Evolutionary conservation across 2,329 filamentous ascomycete species (phyloP).

Genomic region (Beauveria brongniartii): DNA sequence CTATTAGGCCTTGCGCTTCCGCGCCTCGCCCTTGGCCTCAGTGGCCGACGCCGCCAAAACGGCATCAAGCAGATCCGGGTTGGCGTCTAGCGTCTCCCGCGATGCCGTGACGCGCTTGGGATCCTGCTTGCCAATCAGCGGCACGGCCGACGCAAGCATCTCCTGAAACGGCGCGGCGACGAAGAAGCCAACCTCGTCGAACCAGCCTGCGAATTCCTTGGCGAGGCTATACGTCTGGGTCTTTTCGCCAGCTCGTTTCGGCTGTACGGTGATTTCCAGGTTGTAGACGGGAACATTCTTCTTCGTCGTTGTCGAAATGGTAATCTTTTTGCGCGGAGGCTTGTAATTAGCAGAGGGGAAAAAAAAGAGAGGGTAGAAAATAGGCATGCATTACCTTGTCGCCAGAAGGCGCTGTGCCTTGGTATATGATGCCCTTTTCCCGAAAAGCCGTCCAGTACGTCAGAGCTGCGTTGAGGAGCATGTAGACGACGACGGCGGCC

Average conservation of each 20-base stretch:
- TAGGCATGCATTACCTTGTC: conserved; percentile 44
- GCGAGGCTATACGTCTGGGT: conserved; percentile 42
- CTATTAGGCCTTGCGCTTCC: conserved; percentile 38
- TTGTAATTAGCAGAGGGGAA: background rate
- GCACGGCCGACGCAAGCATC: conserved; percentile 62
- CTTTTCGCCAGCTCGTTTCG: conserved; percentile 29
- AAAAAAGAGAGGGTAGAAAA: background rate
- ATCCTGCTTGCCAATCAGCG: conserved; percentile 58
- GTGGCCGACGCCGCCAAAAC: conserved; percentile 31
- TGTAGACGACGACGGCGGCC: conserved; percentile 71
- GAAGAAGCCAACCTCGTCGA: conserved; percentile 65
- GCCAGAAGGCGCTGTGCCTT: conserved; percentile 59
- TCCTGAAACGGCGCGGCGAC: conserved; percentile 70
- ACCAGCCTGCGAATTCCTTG: conserved; percentile 66
- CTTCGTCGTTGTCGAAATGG: conserved; percentile 61
- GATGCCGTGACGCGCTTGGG: conserved; percentile 43
- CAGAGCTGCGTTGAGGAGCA: conserved; percentile 66
- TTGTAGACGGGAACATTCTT: conserved; percentile 80
- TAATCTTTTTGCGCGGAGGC: conserved; percentile 45
- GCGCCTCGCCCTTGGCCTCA: conserved; percentile 29
- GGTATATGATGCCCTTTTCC: conserved; percentile 76
- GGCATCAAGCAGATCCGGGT: conserved; percentile 42
- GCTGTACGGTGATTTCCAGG: conserved; percentile 51
- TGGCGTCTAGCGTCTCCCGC: conserved; percentile 30
- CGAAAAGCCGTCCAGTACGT: conserved; percentile 79